These are phyloP conservation scores for Litsea cubeba DNA, from an alignment of 164 flowering plant species.

Conservation along the genomic window DNA sequence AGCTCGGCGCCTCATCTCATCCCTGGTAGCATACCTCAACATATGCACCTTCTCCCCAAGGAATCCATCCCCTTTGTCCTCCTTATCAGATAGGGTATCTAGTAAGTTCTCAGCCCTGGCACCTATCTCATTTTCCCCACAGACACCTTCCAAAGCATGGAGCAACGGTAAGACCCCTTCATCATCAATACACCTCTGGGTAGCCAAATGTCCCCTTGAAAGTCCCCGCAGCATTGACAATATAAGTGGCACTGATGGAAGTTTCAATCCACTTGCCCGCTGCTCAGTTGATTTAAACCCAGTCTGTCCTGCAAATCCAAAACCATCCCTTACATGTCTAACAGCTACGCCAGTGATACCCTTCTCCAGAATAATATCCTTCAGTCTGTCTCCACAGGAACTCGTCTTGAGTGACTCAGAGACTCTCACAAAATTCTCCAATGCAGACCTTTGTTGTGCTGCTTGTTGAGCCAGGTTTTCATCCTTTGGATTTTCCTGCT, in stretches of 20 bases:
- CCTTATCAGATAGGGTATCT: conserved; percentile 81
- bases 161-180: conserved; percentile 83
- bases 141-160: conserved; percentile 92
- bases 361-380: conserved; percentile 87
- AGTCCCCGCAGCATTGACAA: conserved; percentile 95
- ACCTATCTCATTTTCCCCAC: conserved; percentile 97
- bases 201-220: conserved; percentile 86
- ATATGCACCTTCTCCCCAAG: conserved; percentile 63
- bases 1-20: conserved; percentile 93
- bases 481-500: conserved; percentile 69
- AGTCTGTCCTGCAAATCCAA: conserved; percentile 68
- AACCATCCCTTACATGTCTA: conserved; percentile 64
- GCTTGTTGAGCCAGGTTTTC: conserved; percentile 67
- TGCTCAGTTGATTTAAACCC: conserved; percentile 73
- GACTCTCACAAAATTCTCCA: conserved; percentile 95
- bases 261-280: conserved; percentile 68
- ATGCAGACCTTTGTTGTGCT: conserved; percentile 60
- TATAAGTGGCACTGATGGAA: conserved; percentile 85
- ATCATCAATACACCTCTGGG: conserved; percentile 78
- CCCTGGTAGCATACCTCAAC: conserved; percentile 86
- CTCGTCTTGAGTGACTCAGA: conserved; percentile 98
- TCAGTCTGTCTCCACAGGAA: conserved; percentile 90
- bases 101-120: conserved; percentile 95
- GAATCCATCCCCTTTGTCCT: conserved; percentile 84
- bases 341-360: conserved; percentile 78